Conservation (phyloP, 495 filamentous ascomycete species). For the Rhizodiscina lignyota region DNA sequence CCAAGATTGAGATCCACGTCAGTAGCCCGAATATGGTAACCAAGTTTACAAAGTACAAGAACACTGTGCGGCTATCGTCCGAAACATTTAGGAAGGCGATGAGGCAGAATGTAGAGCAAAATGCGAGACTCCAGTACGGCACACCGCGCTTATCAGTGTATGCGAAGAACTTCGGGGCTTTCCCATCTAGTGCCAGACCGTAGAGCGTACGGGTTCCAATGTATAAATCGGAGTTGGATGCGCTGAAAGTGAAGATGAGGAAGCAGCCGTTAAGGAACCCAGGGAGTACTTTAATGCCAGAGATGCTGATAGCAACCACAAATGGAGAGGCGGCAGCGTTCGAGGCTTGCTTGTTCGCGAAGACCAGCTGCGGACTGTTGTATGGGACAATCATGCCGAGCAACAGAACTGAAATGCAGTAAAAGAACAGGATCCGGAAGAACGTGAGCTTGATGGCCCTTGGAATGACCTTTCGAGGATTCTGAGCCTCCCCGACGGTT, state of each 20-base stretch:
- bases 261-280: constrained; percentile 50
- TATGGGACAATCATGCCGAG: constrained; percentile 41
- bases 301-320: constrained; percentile 39
- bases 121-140: constrained; percentile 48
- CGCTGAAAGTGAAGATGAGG: constrained; percentile 63
- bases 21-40: constrained; percentile 42
- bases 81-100: constrained; percentile 69
- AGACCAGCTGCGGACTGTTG: constrained; percentile 33
- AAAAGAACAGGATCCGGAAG: constrained; percentile 24
- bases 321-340: constrained; percentile 42
- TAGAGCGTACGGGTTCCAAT: constrained; percentile 72
- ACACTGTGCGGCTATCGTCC: constrained; percentile 49
- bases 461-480: constrained; percentile 21
- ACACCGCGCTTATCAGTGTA: constrained; percentile 60
- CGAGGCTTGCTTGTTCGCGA: constrained; percentile 26
- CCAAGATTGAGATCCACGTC: constrained; percentile 71
- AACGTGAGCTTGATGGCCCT: constrained; percentile 23
- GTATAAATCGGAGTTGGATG: constrained; percentile 66
- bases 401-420: constrained; percentile 32
- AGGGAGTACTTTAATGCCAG: constrained; percentile 34
- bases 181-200: constrained; percentile 57
- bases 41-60: constrained; percentile 68
- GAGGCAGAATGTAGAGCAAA: constrained; percentile 43
- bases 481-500: constrained; percentile 32
- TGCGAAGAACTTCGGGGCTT: constrained; percentile 56